These are phyloP conservation scores for Amanita polypyramis DNA, from an alignment of 768 basidiomycete genomes.

Conservation along the genomic window DNA sequence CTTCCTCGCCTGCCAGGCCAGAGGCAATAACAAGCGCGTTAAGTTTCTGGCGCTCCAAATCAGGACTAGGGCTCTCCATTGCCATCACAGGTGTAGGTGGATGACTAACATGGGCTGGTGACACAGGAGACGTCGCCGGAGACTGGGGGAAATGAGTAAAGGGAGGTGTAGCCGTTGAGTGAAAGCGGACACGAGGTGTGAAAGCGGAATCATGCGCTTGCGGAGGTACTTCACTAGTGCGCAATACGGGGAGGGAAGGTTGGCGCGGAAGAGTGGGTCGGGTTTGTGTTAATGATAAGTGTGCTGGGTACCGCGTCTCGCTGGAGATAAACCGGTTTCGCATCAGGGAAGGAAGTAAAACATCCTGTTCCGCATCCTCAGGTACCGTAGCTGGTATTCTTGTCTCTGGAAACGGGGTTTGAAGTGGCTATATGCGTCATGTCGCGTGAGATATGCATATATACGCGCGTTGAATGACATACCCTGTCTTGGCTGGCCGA, in stretches of 20 bases:
- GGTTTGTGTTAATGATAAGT: background rate
- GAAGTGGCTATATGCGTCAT: background rate
- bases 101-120: background rate
- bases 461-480: background rate
- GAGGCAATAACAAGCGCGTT: conserved; percentile 7
- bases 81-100: background rate
- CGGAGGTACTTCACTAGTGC: background rate
- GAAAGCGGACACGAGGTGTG: background rate
- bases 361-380: background rate
- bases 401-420: background rate
- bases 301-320: background rate
- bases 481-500: background rate
- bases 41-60: conserved; percentile 5
- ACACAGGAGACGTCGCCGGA: background rate
- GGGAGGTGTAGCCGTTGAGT: background rate
- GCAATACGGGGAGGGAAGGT: conserved; percentile 5
- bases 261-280: conserved; percentile 2
- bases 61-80: background rate
- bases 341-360: background rate
- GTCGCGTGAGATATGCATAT: conserved; percentile 1
- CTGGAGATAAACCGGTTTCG: background rate
- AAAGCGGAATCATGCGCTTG: background rate
- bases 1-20: conserved; percentile 4
- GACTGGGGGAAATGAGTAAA: background rate
- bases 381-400: background rate